A percentile compares a stretch with the other conserved stretches of the same genome.
Evolutionary conservation across 345 rosid genomes (phyloP).

Genomic region (Angophora floribunda): DNA sequence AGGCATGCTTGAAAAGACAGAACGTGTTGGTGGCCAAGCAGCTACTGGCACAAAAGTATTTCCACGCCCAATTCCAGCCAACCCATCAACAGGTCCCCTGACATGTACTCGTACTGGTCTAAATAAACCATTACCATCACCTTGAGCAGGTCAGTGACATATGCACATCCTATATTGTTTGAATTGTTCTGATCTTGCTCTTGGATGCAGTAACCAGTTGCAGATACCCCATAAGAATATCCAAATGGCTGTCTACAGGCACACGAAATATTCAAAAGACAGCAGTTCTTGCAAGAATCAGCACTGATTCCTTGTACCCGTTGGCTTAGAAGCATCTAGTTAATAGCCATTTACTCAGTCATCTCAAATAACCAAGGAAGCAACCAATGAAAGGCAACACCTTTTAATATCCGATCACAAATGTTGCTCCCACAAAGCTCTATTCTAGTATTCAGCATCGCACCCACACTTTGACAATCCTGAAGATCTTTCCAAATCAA

Average conservation of each 20-base stretch:
- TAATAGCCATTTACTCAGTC: not conserved
- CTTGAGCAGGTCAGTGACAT: constrained; percentile 62
- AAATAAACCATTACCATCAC: constrained; percentile 59
- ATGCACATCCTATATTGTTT: constrained; percentile 47
- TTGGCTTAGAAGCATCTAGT: constrained; percentile 83
- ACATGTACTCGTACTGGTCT: constrained; percentile 82
- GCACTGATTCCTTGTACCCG: constrained; percentile 81
- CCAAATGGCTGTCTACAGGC: constrained; percentile 80
- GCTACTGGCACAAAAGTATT: constrained; percentile 61
- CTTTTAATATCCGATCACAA: not conserved
- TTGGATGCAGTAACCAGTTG: constrained; percentile 55
- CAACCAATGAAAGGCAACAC: not conserved
- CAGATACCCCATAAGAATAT: constrained; percentile 45
- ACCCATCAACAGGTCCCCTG: constrained; percentile 86
- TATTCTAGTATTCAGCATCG: not conserved
- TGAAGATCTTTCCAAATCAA: not conserved
- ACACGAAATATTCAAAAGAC: constrained; percentile 56
- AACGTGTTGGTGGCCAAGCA: constrained; percentile 81
- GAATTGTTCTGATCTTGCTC: constrained; percentile 58
- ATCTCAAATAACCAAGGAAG: not conserved
- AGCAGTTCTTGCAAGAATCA: constrained; percentile 80
- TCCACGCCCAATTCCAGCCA: constrained; percentile 93
- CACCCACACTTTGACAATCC: not conserved
- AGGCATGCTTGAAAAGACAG: constrained; percentile 80
- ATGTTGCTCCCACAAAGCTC: not conserved